phyloP scores from a whole-genome alignment of 2,329 filamentous ascomycete species.

The Fusarium ambrosium region DNA sequence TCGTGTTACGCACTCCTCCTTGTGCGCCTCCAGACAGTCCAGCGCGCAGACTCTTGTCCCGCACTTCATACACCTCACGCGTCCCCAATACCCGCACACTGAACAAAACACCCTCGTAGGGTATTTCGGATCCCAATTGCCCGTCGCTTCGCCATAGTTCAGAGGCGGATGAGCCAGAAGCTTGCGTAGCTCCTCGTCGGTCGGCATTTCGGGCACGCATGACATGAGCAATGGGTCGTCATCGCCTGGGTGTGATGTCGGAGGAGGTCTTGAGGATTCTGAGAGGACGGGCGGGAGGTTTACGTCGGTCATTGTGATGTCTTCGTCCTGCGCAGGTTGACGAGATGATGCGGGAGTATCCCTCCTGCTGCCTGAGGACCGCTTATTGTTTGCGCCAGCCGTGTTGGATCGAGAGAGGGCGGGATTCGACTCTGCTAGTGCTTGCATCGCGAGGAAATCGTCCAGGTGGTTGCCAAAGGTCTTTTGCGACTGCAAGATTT shows the following conservation, averaged over 20 bases:
- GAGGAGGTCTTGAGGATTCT: slow-evolving; percentile 50
- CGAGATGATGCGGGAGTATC: slow-evolving; percentile 43
- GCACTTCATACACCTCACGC: slow-evolving; percentile 82
- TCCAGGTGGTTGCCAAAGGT: slow-evolving; percentile 87
- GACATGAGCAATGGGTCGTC: slow-evolving; percentile 70
- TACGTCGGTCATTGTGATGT: slow-evolving; percentile 47
- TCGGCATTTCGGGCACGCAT: slow-evolving; percentile 69
- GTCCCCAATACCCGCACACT: slow-evolving; percentile 86
- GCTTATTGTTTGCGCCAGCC: slow-evolving; percentile 49
- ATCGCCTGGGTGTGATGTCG: slow-evolving; percentile 62
- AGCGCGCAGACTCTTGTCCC: slow-evolving; percentile 83
- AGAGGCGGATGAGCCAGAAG: slow-evolving; percentile 75
- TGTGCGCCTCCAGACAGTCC: slow-evolving; percentile 79
- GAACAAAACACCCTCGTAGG: slow-evolving; percentile 79
- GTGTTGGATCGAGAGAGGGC: slow-evolving; percentile 51
- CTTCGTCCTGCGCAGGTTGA: slow-evolving; percentile 39
- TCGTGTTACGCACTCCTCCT: slow-evolving; percentile 77
- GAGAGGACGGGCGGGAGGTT: slow-evolving; percentile 51
- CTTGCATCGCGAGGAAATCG: slow-evolving; percentile 78
- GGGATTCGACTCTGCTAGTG: slow-evolving; percentile 57
- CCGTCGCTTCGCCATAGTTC: slow-evolving; percentile 75
- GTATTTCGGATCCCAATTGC: slow-evolving; percentile 61
- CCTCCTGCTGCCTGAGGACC: slow-evolving; percentile 44
- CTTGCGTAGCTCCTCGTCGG: slow-evolving; percentile 72
- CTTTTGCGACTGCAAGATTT: slow-evolving; percentile 84